Percentiles rank a stretch among this genome's conserved stretches.
Evolutionary conservation across 1,284 basidiomycete species (phyloP).

Genomic region (Naganishia liquefaciens): DNA sequence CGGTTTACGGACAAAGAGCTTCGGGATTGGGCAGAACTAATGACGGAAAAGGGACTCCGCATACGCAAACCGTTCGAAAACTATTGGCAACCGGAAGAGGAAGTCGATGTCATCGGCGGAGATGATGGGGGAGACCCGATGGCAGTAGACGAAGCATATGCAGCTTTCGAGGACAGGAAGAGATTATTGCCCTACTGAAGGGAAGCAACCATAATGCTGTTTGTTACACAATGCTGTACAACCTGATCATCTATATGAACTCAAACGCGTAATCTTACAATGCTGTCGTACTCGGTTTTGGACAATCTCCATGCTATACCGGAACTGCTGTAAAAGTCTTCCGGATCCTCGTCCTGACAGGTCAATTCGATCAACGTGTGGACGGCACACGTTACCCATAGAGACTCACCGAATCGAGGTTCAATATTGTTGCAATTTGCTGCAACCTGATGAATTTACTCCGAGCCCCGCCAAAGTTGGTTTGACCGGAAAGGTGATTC

Average conservation of each 20-base stretch:
- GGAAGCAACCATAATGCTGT: background rate
- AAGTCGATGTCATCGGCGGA: background rate
- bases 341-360: constrained; percentile 78
- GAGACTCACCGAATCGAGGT: constrained; percentile 74
- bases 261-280: constrained; percentile 55
- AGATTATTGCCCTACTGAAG: constrained; percentile 27
- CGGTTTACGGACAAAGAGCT: constrained; percentile 71
- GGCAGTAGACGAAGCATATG: constrained; percentile 29
- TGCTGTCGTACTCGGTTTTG: constrained; percentile 71
- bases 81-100: constrained; percentile 44
- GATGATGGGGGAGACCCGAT: constrained; percentile 32
- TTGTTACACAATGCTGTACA: constrained; percentile 59
- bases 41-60: constrained; percentile 78
- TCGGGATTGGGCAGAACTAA: constrained; percentile 67
- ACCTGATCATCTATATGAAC: too few relatives aligned
- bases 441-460: constrained; percentile 90
- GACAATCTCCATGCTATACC: constrained; percentile 87
- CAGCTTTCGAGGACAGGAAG: constrained; percentile 25
- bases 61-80: constrained; percentile 68
- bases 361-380: background rate
- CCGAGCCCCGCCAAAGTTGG: constrained; percentile 78
- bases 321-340: constrained; percentile 86
- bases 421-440: constrained; percentile 89
- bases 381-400: background rate
- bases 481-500: constrained; percentile 79